Evolutionary conservation across 1,139 yeast genomes (phyloP), one percentile per base, ranked within the genome.

Genomic region (Eremothecium coryli): DNA sequence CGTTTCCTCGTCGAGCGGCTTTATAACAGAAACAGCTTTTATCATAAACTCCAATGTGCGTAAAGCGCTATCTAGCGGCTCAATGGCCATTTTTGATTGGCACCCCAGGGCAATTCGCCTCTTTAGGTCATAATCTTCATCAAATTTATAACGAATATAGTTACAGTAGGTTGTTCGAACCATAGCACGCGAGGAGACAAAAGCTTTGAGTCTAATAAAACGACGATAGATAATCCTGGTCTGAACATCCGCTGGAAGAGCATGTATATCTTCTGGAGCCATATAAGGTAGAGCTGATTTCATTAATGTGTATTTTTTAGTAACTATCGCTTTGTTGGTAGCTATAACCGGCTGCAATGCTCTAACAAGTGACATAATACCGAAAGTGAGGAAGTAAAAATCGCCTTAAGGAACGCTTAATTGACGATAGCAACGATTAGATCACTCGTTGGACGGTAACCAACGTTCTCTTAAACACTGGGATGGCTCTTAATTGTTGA

Each of bases 81-180:
- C 22, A 15, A 17, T n/a, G 6, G 32, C 12, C 4, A 7, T n/a
- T 4, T 12, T 1, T 15, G 16, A 23, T 18, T 17, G 10, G 7
- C 10, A 14, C 5, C 26, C 21, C n/a, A 43, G 14, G 3, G 39
- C 13, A 17, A 20, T 22, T n/a, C 15, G 23, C 6, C 50, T 35
- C 33, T 50, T 53, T 31, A 41, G 24, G 10, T 35, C 38, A 33
- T 47, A 52, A 29, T 54, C 38, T 35, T 55, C 60, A 9, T 31
- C 44, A 29, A 47, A 54, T 38, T 54, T 55, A 32, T 49, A 48
- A 14, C 50, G 40, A 8, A 55, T 27, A 32, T 55, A 55, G 3
- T 44, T 46, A 2, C 38, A 39, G 32, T 52, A 55, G 0, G 52
- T 50, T 4, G 39, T 33, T 35, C 39, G 40, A 0, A 54, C 44